Percentiles rank a stretch among this genome's conserved stretches.
These are phyloP conservation scores for Brassica carinata DNA, from an alignment of 345 rosid species.

Conservation along the genomic window DNA sequence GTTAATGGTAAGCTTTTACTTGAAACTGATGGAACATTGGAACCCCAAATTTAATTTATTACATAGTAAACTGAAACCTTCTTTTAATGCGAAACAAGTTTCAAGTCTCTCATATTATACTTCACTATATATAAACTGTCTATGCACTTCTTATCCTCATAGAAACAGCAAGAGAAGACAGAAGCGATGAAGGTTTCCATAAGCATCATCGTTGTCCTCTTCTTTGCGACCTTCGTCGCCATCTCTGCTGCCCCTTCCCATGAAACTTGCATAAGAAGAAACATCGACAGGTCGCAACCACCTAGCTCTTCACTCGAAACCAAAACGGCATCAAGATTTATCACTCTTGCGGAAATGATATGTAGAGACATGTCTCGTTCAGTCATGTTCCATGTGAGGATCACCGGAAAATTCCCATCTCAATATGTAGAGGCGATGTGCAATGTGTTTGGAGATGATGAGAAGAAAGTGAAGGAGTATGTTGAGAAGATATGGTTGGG, in stretches of 20 bases:
- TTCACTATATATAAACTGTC: not conserved
- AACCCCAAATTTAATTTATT: not conserved
- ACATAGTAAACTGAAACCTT: conserved; percentile 3
- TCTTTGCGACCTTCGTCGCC: not conserved
- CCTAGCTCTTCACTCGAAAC: not conserved
- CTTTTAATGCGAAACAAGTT: conserved; percentile 3
- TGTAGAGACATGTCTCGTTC: conserved; percentile 23
- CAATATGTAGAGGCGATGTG: conserved; percentile 20
- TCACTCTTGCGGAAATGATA: not conserved
- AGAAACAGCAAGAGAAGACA: conserved; percentile 3
- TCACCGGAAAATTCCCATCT: conserved; percentile 12
- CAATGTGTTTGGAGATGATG: conserved; percentile 22
- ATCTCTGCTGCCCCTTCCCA: not conserved
- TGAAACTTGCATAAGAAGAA: conserved; percentile 25
- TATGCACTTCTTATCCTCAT: not conserved
- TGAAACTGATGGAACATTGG: conserved; percentile 6
- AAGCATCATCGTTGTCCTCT: not conserved
- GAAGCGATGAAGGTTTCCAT: not conserved
- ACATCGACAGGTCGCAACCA: not conserved
- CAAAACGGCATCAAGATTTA: not conserved
- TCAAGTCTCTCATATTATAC: not conserved
- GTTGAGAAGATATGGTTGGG: conserved; percentile 25
- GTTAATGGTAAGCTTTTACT: not conserved
- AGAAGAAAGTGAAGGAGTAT: conserved; percentile 25
- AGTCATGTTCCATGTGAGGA: conserved; percentile 19